Conservation (phyloP, 345 rosid genomes). For the Erodium maritimum region DNA sequence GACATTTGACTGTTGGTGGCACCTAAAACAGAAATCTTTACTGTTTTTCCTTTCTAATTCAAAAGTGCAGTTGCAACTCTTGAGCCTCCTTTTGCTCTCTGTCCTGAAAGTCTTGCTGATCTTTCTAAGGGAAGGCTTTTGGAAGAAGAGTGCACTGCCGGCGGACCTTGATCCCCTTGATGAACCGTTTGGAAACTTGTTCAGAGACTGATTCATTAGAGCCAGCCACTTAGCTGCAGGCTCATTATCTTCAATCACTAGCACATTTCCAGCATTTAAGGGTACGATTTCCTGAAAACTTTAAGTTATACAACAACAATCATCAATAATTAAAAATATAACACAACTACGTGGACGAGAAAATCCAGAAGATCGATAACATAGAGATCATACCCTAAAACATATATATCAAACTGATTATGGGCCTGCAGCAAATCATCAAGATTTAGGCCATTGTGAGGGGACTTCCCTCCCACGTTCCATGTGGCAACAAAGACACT, state of each 20-base stretch:
- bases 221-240: slow-evolving; percentile 89
- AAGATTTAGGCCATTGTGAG: slow-evolving; percentile 44
- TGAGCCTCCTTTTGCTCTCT: slow-evolving; percentile 55
- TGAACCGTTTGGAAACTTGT: slow-evolving; percentile 16
- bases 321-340: too few relatives aligned
- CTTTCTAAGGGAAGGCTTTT: slow-evolving; percentile 69
- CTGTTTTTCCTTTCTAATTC: slow-evolving; percentile 44
- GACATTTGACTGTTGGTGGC: slow-evolving; percentile 49
- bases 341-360: background rate
- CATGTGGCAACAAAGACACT: slow-evolving; percentile 91
- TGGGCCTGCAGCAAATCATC: slow-evolving; percentile 56
- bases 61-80: slow-evolving; percentile 63
- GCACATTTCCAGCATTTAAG: slow-evolving; percentile 90
- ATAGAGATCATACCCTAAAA: slow-evolving; percentile 46
- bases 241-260: slow-evolving; percentile 80
- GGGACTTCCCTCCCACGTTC: slow-evolving; percentile 94
- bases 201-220: slow-evolving; percentile 63
- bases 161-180: slow-evolving; percentile 18
- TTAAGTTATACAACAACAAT: background rate
- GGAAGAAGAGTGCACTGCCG: slow-evolving; percentile 55
- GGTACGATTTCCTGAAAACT: slow-evolving; percentile 99
- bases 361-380: background rate
- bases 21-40: slow-evolving; percentile 60
- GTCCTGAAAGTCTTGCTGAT: slow-evolving; percentile 72
- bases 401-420: slow-evolving; percentile 58